Conservation (phyloP, 2,329 filamentous ascomycete genomes). For the Zymoseptoria tritici region DNA sequence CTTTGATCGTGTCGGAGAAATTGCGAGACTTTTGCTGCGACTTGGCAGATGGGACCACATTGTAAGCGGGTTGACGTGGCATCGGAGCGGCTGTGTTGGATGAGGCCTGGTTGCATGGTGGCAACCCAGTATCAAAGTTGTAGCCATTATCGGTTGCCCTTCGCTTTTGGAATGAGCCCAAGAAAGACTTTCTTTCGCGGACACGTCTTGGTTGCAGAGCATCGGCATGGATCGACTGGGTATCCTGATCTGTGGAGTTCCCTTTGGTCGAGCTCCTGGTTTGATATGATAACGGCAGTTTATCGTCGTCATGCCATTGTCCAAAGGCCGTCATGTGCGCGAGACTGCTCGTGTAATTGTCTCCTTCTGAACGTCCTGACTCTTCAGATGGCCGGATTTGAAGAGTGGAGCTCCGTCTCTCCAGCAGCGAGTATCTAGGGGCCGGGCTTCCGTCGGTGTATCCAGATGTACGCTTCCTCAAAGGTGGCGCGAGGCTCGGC, state of each 20-base stretch:
- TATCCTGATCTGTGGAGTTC: not conserved
- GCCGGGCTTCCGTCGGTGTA: slow-evolving; percentile 21
- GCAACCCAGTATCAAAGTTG: slow-evolving; percentile 23
- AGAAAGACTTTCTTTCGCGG: slow-evolving; percentile 37
- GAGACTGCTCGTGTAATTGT: slow-evolving; percentile 9
- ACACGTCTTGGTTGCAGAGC: slow-evolving; percentile 31
- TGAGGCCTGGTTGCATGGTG: slow-evolving; percentile 22
- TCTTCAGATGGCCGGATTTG: slow-evolving; percentile 9
- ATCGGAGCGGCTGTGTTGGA: slow-evolving; percentile 12
- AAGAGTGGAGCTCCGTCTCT: slow-evolving; percentile 9
- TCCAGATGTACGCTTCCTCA: slow-evolving; percentile 13
- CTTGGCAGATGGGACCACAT: not conserved
- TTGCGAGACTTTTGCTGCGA: slow-evolving; percentile 43
- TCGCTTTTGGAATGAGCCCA: slow-evolving; percentile 39
- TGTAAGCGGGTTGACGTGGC: not conserved
- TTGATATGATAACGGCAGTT: not conserved
- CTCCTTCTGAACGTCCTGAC: not conserved
- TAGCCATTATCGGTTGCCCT: slow-evolving; percentile 9
- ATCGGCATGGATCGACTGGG: slow-evolving; percentile 26
- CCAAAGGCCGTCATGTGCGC: slow-evolving; percentile 5
- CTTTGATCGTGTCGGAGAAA: slow-evolving; percentile 55
- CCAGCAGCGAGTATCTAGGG: slow-evolving; percentile 13
- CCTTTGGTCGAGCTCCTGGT: too few species aligned
- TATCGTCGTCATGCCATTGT: not conserved
- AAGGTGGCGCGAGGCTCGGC: slow-evolving; percentile 5